phyloP scores from a whole-genome alignment of 2,329 filamentous ascomycete species.

The Verticillium alfalfae region DNA sequence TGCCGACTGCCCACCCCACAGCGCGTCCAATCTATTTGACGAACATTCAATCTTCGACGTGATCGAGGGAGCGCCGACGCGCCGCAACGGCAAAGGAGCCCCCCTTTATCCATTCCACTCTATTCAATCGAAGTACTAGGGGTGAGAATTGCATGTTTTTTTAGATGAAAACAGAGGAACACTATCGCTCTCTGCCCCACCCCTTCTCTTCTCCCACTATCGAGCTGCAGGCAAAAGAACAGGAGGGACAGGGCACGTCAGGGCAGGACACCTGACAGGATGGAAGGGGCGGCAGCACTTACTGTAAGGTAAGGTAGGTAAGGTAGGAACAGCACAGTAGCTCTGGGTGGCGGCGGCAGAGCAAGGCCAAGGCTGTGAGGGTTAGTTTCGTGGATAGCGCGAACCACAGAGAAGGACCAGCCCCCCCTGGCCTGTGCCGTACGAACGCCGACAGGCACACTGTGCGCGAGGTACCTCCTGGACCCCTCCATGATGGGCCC shows the following conservation, averaged over 20 bases:
- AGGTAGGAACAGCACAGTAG: background rate
- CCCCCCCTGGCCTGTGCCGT: background rate
- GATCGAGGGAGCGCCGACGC: background rate
- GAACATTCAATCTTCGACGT: background rate
- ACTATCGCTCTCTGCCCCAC: background rate
- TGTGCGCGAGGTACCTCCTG: slow-evolving; percentile 1
- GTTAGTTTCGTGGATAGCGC: background rate
- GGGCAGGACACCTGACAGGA: background rate
- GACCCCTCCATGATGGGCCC: background rate
- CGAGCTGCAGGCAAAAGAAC: background rate
- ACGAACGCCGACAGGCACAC: background rate
- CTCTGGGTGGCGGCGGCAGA: background rate
- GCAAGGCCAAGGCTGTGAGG: background rate
- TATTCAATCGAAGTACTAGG: background rate
- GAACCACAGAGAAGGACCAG: background rate
- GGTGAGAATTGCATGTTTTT: background rate
- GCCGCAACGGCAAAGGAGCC: background rate
- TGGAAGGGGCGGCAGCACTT: too few species aligned
- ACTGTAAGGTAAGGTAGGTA: background rate
- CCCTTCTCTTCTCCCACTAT: background rate
- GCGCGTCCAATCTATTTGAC: background rate
- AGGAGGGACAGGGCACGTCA: background rate
- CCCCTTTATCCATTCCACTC: background rate
- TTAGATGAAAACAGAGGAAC: background rate
- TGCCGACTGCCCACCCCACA: background rate